A percentile compares a stretch with the other conserved stretches of the same genome.
Conservation (phyloP, 176 grass and related monocot species). For the sorghum (Sorghum bicolor) region DNA sequence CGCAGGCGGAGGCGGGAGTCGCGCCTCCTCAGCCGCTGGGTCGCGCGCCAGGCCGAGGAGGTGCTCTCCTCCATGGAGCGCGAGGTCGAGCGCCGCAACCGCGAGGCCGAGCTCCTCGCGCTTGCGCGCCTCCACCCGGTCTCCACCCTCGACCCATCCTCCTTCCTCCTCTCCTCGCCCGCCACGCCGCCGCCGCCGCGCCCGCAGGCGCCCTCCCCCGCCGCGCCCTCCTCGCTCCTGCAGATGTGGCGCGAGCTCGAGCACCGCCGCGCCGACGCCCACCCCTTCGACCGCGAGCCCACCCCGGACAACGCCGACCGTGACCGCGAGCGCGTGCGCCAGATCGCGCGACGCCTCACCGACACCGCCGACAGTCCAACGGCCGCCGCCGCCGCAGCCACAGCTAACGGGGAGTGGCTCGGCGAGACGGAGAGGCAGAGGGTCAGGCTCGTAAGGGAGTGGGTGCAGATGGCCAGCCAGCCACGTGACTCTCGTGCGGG, state of each 20-base stretch:
- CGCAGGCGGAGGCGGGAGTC: slow-evolving; percentile 59
- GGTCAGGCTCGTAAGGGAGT: slow-evolving; percentile 86
- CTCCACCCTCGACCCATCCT: slow-evolving; percentile 77
- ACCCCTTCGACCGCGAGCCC: slow-evolving; percentile 53
- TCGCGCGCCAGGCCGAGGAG: slow-evolving; percentile 97
- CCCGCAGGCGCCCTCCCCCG: slow-evolving; percentile 27
- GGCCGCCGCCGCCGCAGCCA: not conserved
- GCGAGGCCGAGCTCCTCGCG: slow-evolving; percentile 85
- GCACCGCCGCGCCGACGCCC: slow-evolving; percentile 44
- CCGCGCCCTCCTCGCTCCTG: slow-evolving; percentile 49
- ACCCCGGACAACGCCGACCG: slow-evolving; percentile 63
- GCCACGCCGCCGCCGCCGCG: slow-evolving; percentile 41
- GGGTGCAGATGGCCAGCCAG: slow-evolving; percentile 89
- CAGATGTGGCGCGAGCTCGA: slow-evolving; percentile 98
- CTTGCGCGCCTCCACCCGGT: slow-evolving; percentile 85
- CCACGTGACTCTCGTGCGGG: slow-evolving; percentile 43
- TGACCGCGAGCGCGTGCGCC: slow-evolving; percentile 61
- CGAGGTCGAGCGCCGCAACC: slow-evolving; percentile 67
- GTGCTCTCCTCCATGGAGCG: slow-evolving; percentile 95
- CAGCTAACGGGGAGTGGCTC: slow-evolving; percentile 59
- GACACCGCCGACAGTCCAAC: slow-evolving; percentile 33
- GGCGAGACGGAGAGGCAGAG: slow-evolving; percentile 85
- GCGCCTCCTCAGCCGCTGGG: slow-evolving; percentile 84
- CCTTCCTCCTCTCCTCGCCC: slow-evolving; percentile 54
- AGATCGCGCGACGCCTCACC: slow-evolving; percentile 58